Evolutionary conservation across 2,329 filamentous ascomycete species (phyloP), one percentile per base, ranked within the genome.

Genomic region (Sclerotinia sclerotiorum): DNA sequence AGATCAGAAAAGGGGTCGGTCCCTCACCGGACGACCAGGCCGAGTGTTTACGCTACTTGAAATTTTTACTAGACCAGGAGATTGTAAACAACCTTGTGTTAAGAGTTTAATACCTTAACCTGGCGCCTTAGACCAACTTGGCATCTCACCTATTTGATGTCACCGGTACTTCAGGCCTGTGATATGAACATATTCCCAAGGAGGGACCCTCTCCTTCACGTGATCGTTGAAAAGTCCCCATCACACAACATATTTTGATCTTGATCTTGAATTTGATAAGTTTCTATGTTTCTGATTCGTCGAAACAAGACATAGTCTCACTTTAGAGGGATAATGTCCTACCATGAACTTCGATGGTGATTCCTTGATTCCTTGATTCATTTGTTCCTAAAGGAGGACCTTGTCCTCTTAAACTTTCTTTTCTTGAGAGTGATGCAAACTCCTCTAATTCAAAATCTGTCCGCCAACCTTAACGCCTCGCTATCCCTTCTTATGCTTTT

Each of bases 111-210:
- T 11, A 63, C 60, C 60, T 63, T 63, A 63, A 63, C 60, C 60
- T 63, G 60, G 60, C 60, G 60, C 60, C 60, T 63, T 63, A 51
- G 60, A 63, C 60, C 60, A 51, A 63, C 60, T 63, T 46, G 60
- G 46, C 60, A 63, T 63, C 60, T 63, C 46, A 63, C 60, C 60
- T 15, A 7, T 13, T 63, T 8, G 32, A 15, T 51, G n/a, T 0
- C 3, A 0, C 0, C 0, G 1, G 0, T 0, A 0, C 1, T 0
- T 1, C 15, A 24, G 5, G 6, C 39, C 27, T 7, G 4, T 3
- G 13, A 51, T 51, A 52, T 51, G 0, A 39, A 19, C 8, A 19
- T 15, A 15, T 2, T 6, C 15, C 8, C 35, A 29, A 62, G 29
- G 32, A 51, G 35, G 15, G 8, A 51, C 46, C 27, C 39, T 39